Evolutionary conservation across 148 eudicot genomes (phyloP).

Genomic region (Fallopia convolvulus): DNA sequence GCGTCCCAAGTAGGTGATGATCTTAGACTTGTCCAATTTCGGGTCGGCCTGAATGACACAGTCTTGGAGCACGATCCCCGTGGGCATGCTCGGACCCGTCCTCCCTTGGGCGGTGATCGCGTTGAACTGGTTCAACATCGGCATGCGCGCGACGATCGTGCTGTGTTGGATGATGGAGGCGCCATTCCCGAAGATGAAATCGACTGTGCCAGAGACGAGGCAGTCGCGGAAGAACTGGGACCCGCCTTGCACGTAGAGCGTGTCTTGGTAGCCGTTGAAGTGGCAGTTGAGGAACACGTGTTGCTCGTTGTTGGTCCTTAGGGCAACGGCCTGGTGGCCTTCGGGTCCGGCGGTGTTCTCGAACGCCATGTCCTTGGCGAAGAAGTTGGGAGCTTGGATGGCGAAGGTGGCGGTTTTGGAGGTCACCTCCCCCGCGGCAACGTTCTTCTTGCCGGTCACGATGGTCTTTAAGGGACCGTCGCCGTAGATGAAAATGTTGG

Average conservation of each 20-base stretch:
- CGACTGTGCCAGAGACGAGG: conserved; percentile 27
- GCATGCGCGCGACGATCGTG: conserved; percentile 27
- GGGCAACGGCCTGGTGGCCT: conserved; percentile 42
- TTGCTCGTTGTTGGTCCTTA: conserved; percentile 20
- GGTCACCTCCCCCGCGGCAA: conserved; percentile 14
- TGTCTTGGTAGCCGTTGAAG: conserved; percentile 37
- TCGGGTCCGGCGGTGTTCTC: conserved; percentile 36
- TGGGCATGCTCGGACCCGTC: neutral
- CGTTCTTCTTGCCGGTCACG: conserved; percentile 31
- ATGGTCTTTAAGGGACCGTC: conserved; percentile 42
- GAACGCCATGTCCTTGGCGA: conserved; percentile 30
- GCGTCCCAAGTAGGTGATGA: conserved; percentile 31
- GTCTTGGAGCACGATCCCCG: conserved; percentile 37
- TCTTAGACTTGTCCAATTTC: conserved; percentile 13
- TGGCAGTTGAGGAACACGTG: conserved; percentile 27
- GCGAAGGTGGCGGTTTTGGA: conserved; percentile 31
- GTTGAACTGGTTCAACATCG: conserved; percentile 24
- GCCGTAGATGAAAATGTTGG: conserved; percentile 43
- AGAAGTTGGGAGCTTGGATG: conserved; percentile 24
- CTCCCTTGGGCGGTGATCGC: conserved; percentile 46
- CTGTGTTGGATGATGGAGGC: conserved; percentile 30
- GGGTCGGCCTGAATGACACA: conserved; percentile 32
- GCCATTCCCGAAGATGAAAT: conserved; percentile 32
- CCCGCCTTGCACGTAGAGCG: conserved; percentile 19
- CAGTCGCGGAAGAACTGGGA: conserved; percentile 30